Conservation (phyloP, 176 grass and related monocot genomes). For the Olyra latifolia region DNA sequence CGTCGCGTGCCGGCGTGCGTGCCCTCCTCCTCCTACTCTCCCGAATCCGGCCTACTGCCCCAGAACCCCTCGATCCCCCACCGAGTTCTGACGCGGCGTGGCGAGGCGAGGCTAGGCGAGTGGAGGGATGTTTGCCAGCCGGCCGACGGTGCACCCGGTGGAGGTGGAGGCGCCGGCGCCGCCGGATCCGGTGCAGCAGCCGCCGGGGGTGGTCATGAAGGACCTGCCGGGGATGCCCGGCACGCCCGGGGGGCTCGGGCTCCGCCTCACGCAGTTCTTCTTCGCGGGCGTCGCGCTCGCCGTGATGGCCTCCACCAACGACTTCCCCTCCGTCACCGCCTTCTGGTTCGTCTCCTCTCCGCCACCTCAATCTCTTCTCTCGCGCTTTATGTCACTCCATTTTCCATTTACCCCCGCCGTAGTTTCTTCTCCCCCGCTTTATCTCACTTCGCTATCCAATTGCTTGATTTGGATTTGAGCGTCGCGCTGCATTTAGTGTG, state of each 20-base stretch:
- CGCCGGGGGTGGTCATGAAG: slow-evolving; percentile 69
- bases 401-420: not conserved
- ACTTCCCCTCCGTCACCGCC: slow-evolving; percentile 78
- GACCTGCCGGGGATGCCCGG: slow-evolving; percentile 92
- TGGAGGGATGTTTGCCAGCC: slow-evolving; percentile 70
- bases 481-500: not conserved
- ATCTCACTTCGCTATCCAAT: not conserved
- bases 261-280: slow-evolving; percentile 71
- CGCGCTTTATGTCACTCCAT: not conserved
- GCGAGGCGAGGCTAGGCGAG: not conserved
- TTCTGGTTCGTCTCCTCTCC: slow-evolving; percentile 56
- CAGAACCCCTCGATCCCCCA: not conserved
- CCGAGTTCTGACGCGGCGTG: not conserved
- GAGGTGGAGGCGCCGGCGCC: slow-evolving; percentile 85
- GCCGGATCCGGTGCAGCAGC: slow-evolving; percentile 59
- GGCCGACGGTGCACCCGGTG: slow-evolving; percentile 89
- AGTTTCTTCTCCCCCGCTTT: not conserved
- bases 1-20: not conserved
- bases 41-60: not conserved
- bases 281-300: slow-evolving; percentile 66
- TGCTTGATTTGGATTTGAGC: not conserved
- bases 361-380: not conserved
- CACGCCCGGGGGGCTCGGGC: slow-evolving; percentile 53
- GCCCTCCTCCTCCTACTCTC: not conserved
- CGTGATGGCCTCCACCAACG: slow-evolving; percentile 75